Evolutionary conservation across 2,329 filamentous ascomycete species (phyloP), one percentile per base, ranked within the genome.

Genomic region (Thermomyces lanuginosus): DNA sequence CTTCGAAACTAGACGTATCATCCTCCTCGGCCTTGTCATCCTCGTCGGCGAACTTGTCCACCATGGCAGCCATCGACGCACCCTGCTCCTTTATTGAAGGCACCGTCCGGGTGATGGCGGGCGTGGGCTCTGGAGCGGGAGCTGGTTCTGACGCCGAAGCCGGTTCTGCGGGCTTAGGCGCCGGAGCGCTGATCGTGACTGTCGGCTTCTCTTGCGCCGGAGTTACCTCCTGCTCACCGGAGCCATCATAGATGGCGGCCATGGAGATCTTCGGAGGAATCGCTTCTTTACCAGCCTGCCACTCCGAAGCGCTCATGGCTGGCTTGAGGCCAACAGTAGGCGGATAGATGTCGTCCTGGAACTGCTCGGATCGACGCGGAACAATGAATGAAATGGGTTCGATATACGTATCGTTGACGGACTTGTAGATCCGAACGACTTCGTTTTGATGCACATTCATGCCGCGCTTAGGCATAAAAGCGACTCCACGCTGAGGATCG

Each of bases 351-450:
- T 98, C 89, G 34, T 83, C 81, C 58, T 95, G 86, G 71, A 93
- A 93, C 27, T 77, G 82, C 55, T 93, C 83, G 29, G 89, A 81
- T 36, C 89, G 73, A 36, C 89, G 74, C 25, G 89, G 89, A 2
- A 95, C 89, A 29, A 92, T 92, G 60, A 98, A 98, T 2, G 89
- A 92, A 46, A 98, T 79, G 21, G 89, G 89, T 58, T 98, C 89
- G 43, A 98, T 82, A 58, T 92, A 92, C 24, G 62, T 55, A 50
- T 98, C 89, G 55, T 84, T 91, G 52, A 95, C 80, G 0, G 89
- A 95, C 69, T 98, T 98, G 71, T 80, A 98, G 22, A 78, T 84
- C 40, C 84, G 76, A 66, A 92, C 84, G 28, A 93, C 70, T 52
- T 98, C 89, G 50, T 95, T 95, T 40, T 95, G 89, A 55, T 93